Evolutionary conservation across 176 grass and related monocot genomes (phyloP), one percentile per base, ranked within the genome.

Genomic region (Pontederia paniculata): DNA sequence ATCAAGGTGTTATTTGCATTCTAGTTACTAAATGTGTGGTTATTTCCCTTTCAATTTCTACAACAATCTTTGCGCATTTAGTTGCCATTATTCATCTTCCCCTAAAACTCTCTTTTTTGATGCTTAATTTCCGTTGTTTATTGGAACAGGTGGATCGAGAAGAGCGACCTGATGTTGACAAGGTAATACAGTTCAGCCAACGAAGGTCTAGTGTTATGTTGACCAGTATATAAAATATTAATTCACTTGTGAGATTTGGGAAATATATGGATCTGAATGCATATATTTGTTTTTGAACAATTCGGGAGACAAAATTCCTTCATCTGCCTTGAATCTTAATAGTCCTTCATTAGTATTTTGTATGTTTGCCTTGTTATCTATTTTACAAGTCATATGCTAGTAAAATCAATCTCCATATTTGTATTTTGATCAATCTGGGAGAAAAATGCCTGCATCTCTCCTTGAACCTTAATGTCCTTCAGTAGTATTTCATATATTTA

Each of bases 131-230:
- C 50, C 48, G 84, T 77, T 55, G 54, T 68, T 71, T 66, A 65
- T 77, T 79, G 78, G 79, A 79, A 86, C 80, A 96, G 86, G 91
- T 96, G 28, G 86, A 96, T 47, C 82, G 91, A 59, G 91, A 96
- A 52, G 91, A 96, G 65, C 65, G 86, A 42, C 91, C 91, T 19
- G 91, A 96, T 96, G 85, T 96, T 65, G 91, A 96, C 70, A 96
- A 96, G 91, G 91, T 96, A 83, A 70, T n/a, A n/a, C 19, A 54
- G 14, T 13, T 23, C 22, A 52, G 11, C 3, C 15, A 42, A 22
- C 60, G 10, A 58, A 21, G 10, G 2, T 52, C n/a, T 50, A 21
- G 10, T 45, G 28, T 45, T 45, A 17, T 20, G 42, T 45, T 62
- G 5, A 19, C 45, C 42, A 62, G 9, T 62, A 37, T 37, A 37